Percentiles rank a stretch among this genome's conserved stretches.
These are phyloP conservation scores for Arxiozyma telluris DNA, from an alignment of 1,139 yeast species.

Conservation along the genomic window DNA sequence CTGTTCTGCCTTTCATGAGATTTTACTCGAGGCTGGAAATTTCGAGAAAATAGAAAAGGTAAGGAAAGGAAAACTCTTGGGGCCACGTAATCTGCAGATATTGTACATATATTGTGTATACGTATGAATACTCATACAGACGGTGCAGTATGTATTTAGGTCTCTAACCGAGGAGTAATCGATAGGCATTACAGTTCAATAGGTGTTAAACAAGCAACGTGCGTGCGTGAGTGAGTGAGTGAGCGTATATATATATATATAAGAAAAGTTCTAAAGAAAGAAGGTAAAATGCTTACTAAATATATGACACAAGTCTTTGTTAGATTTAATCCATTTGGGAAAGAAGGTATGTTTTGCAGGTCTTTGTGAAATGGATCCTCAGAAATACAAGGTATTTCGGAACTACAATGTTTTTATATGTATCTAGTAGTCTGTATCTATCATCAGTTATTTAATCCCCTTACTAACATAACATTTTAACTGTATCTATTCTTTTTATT, in stretches of 20 bases:
- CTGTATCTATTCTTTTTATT: constrained; percentile 6
- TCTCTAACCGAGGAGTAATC: too few relatives aligned
- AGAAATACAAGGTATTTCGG: background rate
- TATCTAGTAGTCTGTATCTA: background rate
- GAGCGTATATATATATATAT: too few relatives aligned
- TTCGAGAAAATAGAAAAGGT: background rate
- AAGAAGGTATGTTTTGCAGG: constrained; percentile 42
- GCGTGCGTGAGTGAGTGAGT: too few relatives aligned
- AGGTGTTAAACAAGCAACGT: too few relatives aligned
- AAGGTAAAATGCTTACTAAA: constrained; percentile 63
- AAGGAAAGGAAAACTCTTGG: too few relatives aligned
- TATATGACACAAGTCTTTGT: constrained; percentile 72
- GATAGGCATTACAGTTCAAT: too few relatives aligned
- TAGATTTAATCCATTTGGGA: constrained; percentile 67
- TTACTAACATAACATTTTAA: constrained; percentile 11
- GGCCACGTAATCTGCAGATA: too few relatives aligned
- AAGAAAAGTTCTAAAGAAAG: background rate
- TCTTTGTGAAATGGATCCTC: background rate
- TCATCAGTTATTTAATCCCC: background rate
- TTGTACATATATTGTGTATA: too few relatives aligned
- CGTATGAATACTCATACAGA: too few relatives aligned
- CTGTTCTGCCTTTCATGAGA: too few relatives aligned
- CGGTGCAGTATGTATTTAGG: too few relatives aligned
- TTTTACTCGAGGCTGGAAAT: background rate
- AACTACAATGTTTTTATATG: too few relatives aligned